Evolutionary conservation across 2,329 filamentous ascomycete genomes (phyloP).

Genomic region (Fusarium compactum): DNA sequence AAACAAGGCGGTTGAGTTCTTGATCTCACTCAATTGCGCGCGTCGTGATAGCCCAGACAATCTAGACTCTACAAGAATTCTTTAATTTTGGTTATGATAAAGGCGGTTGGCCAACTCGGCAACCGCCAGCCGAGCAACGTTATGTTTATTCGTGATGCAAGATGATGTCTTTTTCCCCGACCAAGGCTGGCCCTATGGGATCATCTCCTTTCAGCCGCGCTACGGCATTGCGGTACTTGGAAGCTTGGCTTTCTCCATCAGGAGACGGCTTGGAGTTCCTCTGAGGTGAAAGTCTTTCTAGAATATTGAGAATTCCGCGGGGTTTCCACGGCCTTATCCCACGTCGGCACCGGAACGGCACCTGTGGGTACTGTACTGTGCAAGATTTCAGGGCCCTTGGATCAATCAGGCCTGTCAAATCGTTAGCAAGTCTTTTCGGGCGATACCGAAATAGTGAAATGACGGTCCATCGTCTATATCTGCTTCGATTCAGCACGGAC

Average conservation of each 20-base stretch:
- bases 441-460: conserved; percentile 11
- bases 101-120: conserved; percentile 22
- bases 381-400: not conserved
- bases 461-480: conserved; percentile 9
- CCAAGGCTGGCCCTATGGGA: conserved; percentile 17
- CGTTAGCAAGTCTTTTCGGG: conserved; percentile 3
- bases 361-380: not conserved
- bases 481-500: not conserved
- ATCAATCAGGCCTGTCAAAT: conserved; percentile 2
- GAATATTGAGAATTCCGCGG: conserved; percentile 31
- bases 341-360: conserved; percentile 39
- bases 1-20: conserved; percentile 26
- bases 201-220: conserved; percentile 3
- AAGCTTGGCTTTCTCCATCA: conserved; percentile 2
- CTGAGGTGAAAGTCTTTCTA: conserved; percentile 31
- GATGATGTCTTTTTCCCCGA: conserved; percentile 7
- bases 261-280: not conserved
- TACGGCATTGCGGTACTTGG: not conserved
- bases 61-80: conserved; percentile 5
- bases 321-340: conserved; percentile 23
- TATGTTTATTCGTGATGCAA: conserved; percentile 9
- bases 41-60: not conserved
- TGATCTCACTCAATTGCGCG: not conserved
- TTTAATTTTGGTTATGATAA: conserved; percentile 17
- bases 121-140: conserved; percentile 28